phyloP scores from a whole-genome alignment of 1,284 basidiomycete genomes.

The Ceratobasidium sp. region DNA sequence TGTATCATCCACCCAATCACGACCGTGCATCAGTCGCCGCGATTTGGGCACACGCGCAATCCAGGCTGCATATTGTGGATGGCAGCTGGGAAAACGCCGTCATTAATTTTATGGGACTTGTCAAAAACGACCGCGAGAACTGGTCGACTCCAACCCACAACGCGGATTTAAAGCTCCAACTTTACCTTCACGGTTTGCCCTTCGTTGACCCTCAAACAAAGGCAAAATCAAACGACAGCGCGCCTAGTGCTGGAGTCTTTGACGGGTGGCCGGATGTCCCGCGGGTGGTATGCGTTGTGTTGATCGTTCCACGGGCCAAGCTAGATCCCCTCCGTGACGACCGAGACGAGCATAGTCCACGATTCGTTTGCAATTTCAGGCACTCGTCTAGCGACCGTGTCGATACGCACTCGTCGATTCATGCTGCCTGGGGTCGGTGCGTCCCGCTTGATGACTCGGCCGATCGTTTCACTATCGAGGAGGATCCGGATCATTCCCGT shows the following conservation, averaged over 20 bases:
- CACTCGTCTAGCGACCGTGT: neutral
- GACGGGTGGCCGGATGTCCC: slow-evolving; percentile 1
- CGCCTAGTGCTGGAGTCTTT: neutral
- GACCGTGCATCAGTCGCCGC: neutral
- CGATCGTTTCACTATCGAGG: slow-evolving; percentile 12
- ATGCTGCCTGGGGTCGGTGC: slow-evolving; percentile 19
- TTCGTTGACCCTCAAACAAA: too few species aligned
- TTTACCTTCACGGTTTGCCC: neutral
- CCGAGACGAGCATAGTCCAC: neutral
- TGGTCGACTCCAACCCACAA: neutral
- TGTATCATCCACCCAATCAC: neutral
- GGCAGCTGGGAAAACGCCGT: slow-evolving; percentile 18
- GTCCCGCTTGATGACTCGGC: neutral
- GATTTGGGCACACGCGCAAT: neutral
- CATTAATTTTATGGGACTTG: neutral
- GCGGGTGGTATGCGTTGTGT: slow-evolving; percentile 1
- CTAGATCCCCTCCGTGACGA: neutral
- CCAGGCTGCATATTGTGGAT: neutral
- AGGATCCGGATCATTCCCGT: neutral
- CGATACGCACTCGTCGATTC: neutral
- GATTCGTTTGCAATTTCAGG: neutral
- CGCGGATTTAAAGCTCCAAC: slow-evolving; percentile 4
- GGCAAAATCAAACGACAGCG: neutral
- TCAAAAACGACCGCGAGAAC: neutral
- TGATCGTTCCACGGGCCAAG: slow-evolving; percentile 14